Evolutionary conservation across 2,329 filamentous ascomycete genomes (phyloP).

Genomic region (Xylariaceae sp.): DNA sequence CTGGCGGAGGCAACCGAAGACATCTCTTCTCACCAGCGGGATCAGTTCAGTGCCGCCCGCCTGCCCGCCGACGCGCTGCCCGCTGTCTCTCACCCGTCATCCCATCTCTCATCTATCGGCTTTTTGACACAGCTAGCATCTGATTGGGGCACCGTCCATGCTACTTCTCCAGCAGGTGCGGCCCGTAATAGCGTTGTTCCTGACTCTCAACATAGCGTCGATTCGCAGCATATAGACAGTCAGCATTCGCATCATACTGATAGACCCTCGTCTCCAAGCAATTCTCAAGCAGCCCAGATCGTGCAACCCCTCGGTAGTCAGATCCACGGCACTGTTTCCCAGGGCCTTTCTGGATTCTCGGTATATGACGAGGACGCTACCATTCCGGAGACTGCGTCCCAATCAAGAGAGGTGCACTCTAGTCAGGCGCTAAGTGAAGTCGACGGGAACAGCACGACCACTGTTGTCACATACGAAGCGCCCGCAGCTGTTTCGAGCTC

Average conservation of each 20-base stretch:
- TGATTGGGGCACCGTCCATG: conserved; percentile 1
- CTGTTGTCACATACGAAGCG: not conserved
- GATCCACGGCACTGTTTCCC: conserved; percentile 16
- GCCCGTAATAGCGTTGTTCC: conserved; percentile 9
- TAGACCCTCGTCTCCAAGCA: conserved; percentile 11
- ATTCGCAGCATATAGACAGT: conserved; percentile 8
- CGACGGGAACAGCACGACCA: conserved; percentile 24
- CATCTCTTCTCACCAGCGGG: conserved; percentile 30
- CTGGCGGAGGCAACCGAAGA: conserved; percentile 7
- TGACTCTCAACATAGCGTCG: conserved; percentile 5
- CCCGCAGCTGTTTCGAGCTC: not conserved
- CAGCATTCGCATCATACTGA: conserved; percentile 10
- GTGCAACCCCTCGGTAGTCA: conserved; percentile 21
- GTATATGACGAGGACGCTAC: conserved; percentile 22
- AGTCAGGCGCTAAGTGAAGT: conserved; percentile 26
- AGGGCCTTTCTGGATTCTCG: conserved; percentile 19
- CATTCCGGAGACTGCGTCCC: conserved; percentile 12
- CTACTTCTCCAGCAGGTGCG: conserved; percentile 3
- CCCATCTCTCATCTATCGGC: not conserved
- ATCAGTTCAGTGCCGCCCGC: conserved; percentile 3
- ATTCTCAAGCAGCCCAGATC: conserved; percentile 29
- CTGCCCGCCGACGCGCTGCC: not conserved
- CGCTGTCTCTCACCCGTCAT: conserved; percentile 2
- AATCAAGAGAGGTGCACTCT: conserved; percentile 7
- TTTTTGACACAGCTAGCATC: conserved; percentile 11